Base-by-base conservation (phyloP, 768 basidiomycete species). In the Filobasidium floriforme region DNA sequence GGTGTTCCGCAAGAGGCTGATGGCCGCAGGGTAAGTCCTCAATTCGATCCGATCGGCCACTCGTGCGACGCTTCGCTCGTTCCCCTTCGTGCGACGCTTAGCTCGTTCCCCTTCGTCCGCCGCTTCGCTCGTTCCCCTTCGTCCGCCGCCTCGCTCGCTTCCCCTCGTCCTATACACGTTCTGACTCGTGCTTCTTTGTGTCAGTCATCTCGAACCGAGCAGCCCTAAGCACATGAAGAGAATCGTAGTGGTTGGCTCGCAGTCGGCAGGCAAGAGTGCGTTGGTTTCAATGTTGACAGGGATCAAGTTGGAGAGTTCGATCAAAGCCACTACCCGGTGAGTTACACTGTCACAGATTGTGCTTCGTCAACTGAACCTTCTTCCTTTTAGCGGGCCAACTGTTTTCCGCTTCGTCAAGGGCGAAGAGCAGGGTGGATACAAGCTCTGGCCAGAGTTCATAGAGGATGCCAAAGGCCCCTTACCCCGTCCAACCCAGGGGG, bases 241-340 rank as follows among this genome's bases (percentile, higher is more conserved):
- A 7, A 7, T 57, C 5, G 54, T 57, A 1, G 26, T 24, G 5
- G 26, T 57, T 1, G 54, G 54, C 2, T 6, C 3, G 5, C 54
- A 57, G 26, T 57, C 54, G 18, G 54, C 54, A 19, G 54, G 54
- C 2, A 57, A 57, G 54, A 57, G 54, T 24, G 54, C 54, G 4
- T n/a, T 57, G 3, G 54, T 57, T 26, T 57, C 54, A 5, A 57
- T 57, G 54, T 32, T 57, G 22, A 26, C 54, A 57, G 54, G 54
- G n/a, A 26, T 57, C 54, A 57, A 57, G 15, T 15, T 57, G 26
- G 54, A 57, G 24, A 57, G 54, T 15, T 26, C 54, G 6, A 32
- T 15, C 24, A 1, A 22, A 5, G 22, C 24, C 26, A 57, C 54
- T 1, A 57, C 54, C 7, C 22, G 54, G 26, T 51, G 12, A 18